Base-by-base conservation (phyloP, 495 filamentous ascomycete species). In the Lophium mytilinum region DNA sequence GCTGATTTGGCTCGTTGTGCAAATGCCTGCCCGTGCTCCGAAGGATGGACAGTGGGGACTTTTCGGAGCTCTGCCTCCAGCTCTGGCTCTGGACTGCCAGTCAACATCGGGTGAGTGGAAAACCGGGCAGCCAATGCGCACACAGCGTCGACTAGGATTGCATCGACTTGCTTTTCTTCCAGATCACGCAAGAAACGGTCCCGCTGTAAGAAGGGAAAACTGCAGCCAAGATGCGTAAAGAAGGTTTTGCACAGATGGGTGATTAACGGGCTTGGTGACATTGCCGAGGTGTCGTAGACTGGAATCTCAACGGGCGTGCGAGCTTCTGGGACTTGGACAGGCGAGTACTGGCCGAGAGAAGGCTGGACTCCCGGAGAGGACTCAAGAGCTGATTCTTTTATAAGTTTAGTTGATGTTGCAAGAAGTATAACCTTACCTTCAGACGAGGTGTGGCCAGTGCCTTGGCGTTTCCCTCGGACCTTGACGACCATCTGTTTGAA, bases 401-500 rank as follows among this genome's bases (percentile, higher is more conserved):
- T 7, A 40, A 30, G 8, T 17, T n/a, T 33, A 52, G 34, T n/a
- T 8, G 40, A 9, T 8, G 11, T 52, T 17, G 24, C 8, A 5
- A n/a, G 7, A 53, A 15, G 35, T 14, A 9, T 14, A 52, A 6
- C 24, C 56, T 11, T 55, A 58, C 60, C 51, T 53, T 57, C 76
- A 40, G 76, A 77, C 40, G 78, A 76, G 43, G 74, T 68, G n/a
- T 76, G 75, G 7, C 73, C 67, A 49, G 77, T 73, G 53, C 76
- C 71, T 54, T 73, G 75, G 60, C 75, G 71, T 41, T 75, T 74
- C 55, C 76, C 75, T 58, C 82, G 80, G 12, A 91, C 81, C 62
- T 87, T 84, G 47, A 89, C 87, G 51, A 93, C 85, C 85, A 92
- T 90, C 66, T 91, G 87, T 69, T 92, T 94, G 71, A 89, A 92